phyloP scores from a whole-genome alignment of 1,284 basidiomycete genomes.

The Vanrija pseudolonga region DNA sequence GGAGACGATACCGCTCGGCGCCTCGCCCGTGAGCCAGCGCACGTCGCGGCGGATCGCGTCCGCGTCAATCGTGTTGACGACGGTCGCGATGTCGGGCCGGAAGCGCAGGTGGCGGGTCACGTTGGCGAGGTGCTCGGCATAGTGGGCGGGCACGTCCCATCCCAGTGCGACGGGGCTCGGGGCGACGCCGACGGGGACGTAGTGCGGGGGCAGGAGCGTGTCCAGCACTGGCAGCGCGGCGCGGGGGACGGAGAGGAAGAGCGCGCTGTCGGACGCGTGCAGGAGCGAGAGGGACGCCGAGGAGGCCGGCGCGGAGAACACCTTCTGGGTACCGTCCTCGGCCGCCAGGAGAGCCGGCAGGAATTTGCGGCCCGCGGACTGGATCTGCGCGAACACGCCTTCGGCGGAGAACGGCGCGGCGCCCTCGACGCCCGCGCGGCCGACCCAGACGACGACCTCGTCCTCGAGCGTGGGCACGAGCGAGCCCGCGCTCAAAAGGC shows the following conservation, averaged over 20 bases:
- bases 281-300: constrained; percentile 14
- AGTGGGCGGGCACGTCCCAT: constrained; percentile 27
- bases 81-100: constrained; percentile 31
- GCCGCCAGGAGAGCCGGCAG: background rate
- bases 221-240: constrained; percentile 38
- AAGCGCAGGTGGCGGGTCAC: constrained; percentile 41
- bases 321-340: background rate
- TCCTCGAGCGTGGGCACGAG: constrained; percentile 8
- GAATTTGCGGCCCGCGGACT: background rate
- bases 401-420: background rate
- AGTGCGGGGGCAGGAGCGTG: constrained; percentile 40
- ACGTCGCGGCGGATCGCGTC: constrained; percentile 65
- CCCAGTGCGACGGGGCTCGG: background rate
- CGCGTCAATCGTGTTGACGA: constrained; percentile 57
- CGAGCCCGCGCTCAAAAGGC: constrained; percentile 14
- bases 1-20: constrained; percentile 58
- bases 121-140: constrained; percentile 40
- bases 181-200: constrained; percentile 43
- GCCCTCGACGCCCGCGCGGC: constrained; percentile 5
- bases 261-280: constrained; percentile 17
- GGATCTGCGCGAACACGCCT: background rate
- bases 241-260: constrained; percentile 35
- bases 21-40: constrained; percentile 77
- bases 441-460: constrained; percentile 11
- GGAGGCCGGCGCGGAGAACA: background rate